A percentile compares a stretch with the other conserved stretches of the same genome.
Evolutionary conservation across 345 rosid species (phyloP).

Genomic region (Corchorus olitorius): DNA sequence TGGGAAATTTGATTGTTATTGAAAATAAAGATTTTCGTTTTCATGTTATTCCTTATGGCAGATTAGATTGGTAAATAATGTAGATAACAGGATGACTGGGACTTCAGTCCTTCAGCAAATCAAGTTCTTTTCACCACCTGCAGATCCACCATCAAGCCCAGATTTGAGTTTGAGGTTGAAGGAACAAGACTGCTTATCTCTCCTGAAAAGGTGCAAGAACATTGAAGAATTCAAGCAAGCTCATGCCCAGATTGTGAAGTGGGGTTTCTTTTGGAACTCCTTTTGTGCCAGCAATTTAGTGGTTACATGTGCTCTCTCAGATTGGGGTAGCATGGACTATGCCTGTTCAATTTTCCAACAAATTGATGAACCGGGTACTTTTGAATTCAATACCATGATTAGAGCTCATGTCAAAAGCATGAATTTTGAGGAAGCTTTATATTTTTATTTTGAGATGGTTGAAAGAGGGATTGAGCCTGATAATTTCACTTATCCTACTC

Average conservation of each 20-base stretch:
- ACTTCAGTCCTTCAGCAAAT: constrained; percentile 35
- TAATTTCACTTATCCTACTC: constrained; percentile 43
- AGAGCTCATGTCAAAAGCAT: constrained; percentile 35
- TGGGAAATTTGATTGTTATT: background rate
- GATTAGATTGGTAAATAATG: constrained; percentile 19
- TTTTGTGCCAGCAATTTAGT: constrained; percentile 36
- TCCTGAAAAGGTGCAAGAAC: constrained; percentile 55
- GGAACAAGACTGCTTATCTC: constrained; percentile 60
- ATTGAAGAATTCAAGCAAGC: constrained; percentile 39
- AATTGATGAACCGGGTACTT: constrained; percentile 35
- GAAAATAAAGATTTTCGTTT: background rate
- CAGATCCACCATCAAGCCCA: constrained; percentile 28
- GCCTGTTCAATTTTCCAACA: constrained; percentile 43
- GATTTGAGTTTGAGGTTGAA: constrained; percentile 35
- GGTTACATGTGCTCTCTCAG: constrained; percentile 37
- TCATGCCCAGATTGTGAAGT: constrained; percentile 43
- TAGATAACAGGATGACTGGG: constrained; percentile 41
- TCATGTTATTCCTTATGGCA: background rate
- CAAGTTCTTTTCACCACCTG: constrained; percentile 27
- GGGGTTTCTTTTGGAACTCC: constrained; percentile 40
- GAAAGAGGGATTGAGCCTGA: constrained; percentile 30
- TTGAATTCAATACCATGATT: constrained; percentile 46
- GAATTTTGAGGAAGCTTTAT: constrained; percentile 31
- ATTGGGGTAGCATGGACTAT: constrained; percentile 39
- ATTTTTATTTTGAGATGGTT: constrained; percentile 34